Evolutionary conservation across 257 asterid genomes (phyloP).

Genomic region (Scutellaria baicalensis): DNA sequence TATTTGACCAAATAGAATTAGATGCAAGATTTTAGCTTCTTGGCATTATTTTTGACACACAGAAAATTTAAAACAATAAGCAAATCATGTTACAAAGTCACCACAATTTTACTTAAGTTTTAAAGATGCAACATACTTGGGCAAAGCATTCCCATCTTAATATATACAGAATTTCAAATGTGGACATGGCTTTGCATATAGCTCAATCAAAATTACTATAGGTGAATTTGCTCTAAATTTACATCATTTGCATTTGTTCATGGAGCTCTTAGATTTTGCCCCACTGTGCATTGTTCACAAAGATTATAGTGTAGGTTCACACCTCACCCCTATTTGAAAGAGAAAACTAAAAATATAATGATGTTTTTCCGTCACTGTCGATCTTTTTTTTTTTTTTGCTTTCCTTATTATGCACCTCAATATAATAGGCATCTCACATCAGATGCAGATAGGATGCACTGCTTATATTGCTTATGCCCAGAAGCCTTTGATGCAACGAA

Average conservation of each 20-base stretch:
- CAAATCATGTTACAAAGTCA: not conserved
- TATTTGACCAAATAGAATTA: not conserved
- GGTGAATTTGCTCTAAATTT: not conserved
- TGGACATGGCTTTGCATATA: too few species aligned
- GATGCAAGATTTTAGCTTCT: not conserved
- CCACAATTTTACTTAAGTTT: not conserved
- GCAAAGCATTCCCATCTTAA: not conserved
- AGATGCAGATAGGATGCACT: not conserved
- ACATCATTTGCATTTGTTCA: not conserved
- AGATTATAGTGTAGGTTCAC: not conserved
- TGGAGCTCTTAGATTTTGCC: not conserved
- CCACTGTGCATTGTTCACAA: not conserved
- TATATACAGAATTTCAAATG: not conserved
- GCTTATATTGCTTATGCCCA: not conserved
- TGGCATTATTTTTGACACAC: not conserved
- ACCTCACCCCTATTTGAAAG: not conserved
- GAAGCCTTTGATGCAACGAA: too few species aligned
- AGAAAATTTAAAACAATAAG: not conserved
- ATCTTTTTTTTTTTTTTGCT: not conserved
- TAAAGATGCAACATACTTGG: not conserved
- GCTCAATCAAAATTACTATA: not conserved
- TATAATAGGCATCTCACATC: not conserved
- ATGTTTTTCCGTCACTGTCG: not conserved
- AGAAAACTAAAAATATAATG: not conserved
- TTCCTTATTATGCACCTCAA: not conserved